Base-by-base conservation (phyloP, 139 green algal genomes). In the Ettlia oleoabundans region DNA sequence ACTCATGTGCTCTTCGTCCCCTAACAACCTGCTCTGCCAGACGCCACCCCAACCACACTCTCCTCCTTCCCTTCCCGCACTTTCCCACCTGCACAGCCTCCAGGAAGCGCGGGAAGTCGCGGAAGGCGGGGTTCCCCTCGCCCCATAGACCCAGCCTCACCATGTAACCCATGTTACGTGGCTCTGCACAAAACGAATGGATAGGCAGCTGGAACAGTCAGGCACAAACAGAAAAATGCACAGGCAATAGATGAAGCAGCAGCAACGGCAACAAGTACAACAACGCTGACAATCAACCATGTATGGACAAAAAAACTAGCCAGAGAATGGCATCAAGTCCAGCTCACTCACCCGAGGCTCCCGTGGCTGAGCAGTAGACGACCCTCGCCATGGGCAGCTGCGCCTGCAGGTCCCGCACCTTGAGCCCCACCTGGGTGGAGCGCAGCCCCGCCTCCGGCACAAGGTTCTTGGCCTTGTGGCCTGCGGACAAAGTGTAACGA, bases 401-500 rank as follows among this genome's bases (percentile, higher is more conserved):
- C 43, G 75, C 24, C 85, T 96, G 92, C 53, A 96, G 82, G 69
- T 93, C 88, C 40, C 93, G 88, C n/a, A 97, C 94, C 6, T 51
- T 42, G 8, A 80, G 42, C 22, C 82, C 82, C 33, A 87, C 82
- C 43, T 84, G 71, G 4, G 82, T 84, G 24, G 63, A 3, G 18
- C 82, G 82, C 19, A 33, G 47, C 24, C 82, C 82, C 2, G 89
- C 95, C 70, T 87, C 89, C 28, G 86, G 63, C 21, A 76, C 86
- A 52, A 93, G 95, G 83, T 96, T 97, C 87, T 98, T 98, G 64
- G 95, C 95, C 78, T 95, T 96, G 85, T 93, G 90, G 41, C 85
- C 83, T 84, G 79, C 52, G 28, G 37, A n/a, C n/a, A n/a, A n/a
- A n/a, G 64, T 3, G 64, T 24, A 1, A 40, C 8, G 15, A 15